Conservation (phyloP, 768 basidiomycete genomes). For the Phaffia australis region DNA sequence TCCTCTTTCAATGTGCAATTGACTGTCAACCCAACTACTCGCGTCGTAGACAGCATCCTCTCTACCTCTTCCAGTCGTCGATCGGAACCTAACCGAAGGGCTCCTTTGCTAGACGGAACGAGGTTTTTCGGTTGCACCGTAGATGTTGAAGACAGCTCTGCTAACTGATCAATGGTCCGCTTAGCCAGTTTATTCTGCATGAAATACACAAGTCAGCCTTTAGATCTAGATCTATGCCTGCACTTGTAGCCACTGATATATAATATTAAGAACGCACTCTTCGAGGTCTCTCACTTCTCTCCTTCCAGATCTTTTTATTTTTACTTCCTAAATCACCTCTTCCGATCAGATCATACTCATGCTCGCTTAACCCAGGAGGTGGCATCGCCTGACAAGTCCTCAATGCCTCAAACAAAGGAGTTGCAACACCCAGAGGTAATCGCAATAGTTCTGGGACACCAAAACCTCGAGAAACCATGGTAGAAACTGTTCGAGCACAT, state of each 20-base stretch:
- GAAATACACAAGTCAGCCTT: not conserved
- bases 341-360: conserved; percentile 52
- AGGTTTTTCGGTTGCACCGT: not conserved
- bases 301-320: too few species aligned
- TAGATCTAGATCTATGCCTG: not conserved
- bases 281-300: not conserved
- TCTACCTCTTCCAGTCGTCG: conserved; percentile 81
- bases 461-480: conserved; percentile 29
- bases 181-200: not conserved
- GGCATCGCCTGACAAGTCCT: conserved; percentile 71
- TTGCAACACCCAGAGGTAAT: conserved; percentile 32
- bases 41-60: conserved; percentile 75
- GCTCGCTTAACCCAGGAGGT: conserved; percentile 59
- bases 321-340: conserved; percentile 5
- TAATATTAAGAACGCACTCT: not conserved
- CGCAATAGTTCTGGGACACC: conserved; percentile 29
- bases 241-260: too few species aligned
- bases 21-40: conserved; percentile 47
- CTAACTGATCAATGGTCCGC: too few species aligned
- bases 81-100: conserved; percentile 70
- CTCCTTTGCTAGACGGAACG: conserved; percentile 5
- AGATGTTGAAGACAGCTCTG: too few species aligned
- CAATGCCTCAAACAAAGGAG: conserved; percentile 76
- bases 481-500: conserved; percentile 18
- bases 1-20: conserved; percentile 57